A percentile compares a stretch with the other conserved stretches of the same genome.
Conservation (phyloP, 257 asterid genomes). For the Solanum gandarillasii region DNA sequence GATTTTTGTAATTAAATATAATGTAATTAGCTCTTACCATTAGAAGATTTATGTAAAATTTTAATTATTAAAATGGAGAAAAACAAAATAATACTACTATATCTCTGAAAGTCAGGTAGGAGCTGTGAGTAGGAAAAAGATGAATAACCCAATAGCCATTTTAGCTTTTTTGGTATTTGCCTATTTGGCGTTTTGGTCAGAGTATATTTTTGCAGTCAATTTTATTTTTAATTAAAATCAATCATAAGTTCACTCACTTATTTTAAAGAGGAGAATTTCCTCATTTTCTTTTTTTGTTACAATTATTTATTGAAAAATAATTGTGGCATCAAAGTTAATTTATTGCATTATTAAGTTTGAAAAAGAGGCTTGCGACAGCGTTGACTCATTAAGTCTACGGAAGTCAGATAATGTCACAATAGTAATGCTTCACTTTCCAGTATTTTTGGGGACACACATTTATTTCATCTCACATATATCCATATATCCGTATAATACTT, state of each 20-base stretch:
- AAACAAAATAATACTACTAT: background rate
- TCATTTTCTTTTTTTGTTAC: background rate
- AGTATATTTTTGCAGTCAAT: background rate
- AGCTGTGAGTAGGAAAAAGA: background rate
- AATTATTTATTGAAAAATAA: background rate
- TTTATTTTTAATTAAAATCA: background rate
- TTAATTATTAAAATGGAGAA: too few relatives aligned
- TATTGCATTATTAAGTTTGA: conserved; percentile 37
- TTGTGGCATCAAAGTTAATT: background rate
- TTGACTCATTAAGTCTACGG: conserved; percentile 60
- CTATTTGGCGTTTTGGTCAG: background rate
- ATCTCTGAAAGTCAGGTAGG: background rate
- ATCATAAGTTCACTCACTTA: background rate
- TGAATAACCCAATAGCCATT: background rate
- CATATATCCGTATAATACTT: background rate
- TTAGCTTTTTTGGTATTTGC: background rate
- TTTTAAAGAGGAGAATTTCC: background rate
- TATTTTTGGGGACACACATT: background rate
- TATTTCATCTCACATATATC: background rate
- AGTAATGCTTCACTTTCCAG: background rate
- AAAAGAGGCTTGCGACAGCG: conserved; percentile 53
- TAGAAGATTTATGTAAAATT: too few relatives aligned
- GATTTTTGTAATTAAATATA: too few relatives aligned
- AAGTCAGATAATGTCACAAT: conserved; percentile 6
- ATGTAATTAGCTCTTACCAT: too few relatives aligned